A percentile compares a stretch with the other conserved stretches of the same genome.
Conservation (phyloP, 2,329 filamentous ascomycete genomes). For the Botryosphaeria agaves region DNA sequence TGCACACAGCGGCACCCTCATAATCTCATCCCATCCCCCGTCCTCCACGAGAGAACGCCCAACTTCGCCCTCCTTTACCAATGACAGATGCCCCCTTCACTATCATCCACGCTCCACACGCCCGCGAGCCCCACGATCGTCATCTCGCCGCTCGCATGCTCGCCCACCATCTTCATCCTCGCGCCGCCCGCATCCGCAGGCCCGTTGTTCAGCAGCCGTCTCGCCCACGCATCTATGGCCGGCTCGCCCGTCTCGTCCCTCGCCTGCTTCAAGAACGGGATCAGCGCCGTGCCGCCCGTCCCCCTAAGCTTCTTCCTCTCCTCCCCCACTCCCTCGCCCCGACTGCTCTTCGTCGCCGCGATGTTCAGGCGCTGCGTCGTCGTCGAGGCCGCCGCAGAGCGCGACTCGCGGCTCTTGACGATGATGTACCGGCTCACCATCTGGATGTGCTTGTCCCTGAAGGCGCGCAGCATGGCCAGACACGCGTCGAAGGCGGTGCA, state of each 20-base stretch:
- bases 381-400: slow-evolving; percentile 10
- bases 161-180: slow-evolving; percentile 33
- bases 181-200: slow-evolving; percentile 25
- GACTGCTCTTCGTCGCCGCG: slow-evolving; percentile 23
- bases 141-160: slow-evolving; percentile 35
- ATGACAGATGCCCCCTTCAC: slow-evolving; percentile 44
- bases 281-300: slow-evolving; percentile 83
- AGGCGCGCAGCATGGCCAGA: slow-evolving; percentile 56
- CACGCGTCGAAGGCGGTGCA: slow-evolving; percentile 80
- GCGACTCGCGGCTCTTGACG: slow-evolving; percentile 61
- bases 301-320: slow-evolving; percentile 51
- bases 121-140: slow-evolving; percentile 59
- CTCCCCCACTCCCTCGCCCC: neutral
- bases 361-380: slow-evolving; percentile 35
- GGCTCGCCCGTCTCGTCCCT: slow-evolving; percentile 91
- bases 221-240: slow-evolving; percentile 53
- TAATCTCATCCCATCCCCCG: no score
- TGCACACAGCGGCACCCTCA: no score
- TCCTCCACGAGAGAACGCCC: no score
- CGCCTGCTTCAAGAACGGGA: slow-evolving; percentile 92
- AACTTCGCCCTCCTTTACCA: slow-evolving; percentile 19
- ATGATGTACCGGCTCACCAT: slow-evolving; percentile 96
- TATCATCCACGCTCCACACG: slow-evolving; percentile 78
- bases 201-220: slow-evolving; percentile 37
- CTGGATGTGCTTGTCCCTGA: slow-evolving; percentile 89